phyloP scores from a whole-genome alignment of 2,329 filamentous ascomycete species.

The Ambrosiella cleistominuta region DNA sequence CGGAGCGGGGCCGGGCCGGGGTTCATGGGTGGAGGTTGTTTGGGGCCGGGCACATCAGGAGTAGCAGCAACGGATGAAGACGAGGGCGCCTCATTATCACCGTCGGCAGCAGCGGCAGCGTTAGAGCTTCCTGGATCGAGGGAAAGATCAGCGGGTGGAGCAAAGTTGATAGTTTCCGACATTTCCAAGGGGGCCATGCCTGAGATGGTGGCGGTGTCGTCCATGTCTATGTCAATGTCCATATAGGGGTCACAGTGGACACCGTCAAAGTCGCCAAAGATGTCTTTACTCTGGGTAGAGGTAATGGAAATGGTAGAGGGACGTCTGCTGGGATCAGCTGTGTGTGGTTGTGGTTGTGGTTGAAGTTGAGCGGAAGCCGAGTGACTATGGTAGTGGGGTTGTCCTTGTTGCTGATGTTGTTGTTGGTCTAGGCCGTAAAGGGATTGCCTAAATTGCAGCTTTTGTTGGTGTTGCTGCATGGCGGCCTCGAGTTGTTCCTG shows the following conservation, averaged over 20 bases:
- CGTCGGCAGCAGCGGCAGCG: too few species aligned
- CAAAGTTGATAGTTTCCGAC: slow-evolving; percentile 5
- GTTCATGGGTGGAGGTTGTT: neutral
- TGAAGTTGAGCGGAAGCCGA: neutral
- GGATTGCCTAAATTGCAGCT: neutral
- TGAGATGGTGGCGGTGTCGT: neutral
- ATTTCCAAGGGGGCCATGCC: slow-evolving; percentile 3
- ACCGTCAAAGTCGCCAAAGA: slow-evolving; percentile 70
- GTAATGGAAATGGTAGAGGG: slow-evolving; percentile 18
- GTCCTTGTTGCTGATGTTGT: neutral
- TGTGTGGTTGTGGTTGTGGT: neutral
- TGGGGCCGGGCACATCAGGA: neutral
- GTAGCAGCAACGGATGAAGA: too few species aligned
- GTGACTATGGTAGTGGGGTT: neutral
- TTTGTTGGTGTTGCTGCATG: neutral
- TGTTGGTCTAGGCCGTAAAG: neutral
- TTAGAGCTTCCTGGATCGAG: too few species aligned
- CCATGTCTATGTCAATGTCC: slow-evolving; percentile 3
- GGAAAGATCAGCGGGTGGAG: neutral
- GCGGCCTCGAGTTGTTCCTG: neutral
- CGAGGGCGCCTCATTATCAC: too few species aligned
- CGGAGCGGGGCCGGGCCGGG: neutral
- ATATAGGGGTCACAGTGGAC: slow-evolving; percentile 51
- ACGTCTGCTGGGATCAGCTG: neutral
- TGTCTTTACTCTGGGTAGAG: slow-evolving; percentile 43